Base-by-base conservation (phyloP, 176 grass and related monocot species). In the Cenchrus fungigraminus region DNA sequence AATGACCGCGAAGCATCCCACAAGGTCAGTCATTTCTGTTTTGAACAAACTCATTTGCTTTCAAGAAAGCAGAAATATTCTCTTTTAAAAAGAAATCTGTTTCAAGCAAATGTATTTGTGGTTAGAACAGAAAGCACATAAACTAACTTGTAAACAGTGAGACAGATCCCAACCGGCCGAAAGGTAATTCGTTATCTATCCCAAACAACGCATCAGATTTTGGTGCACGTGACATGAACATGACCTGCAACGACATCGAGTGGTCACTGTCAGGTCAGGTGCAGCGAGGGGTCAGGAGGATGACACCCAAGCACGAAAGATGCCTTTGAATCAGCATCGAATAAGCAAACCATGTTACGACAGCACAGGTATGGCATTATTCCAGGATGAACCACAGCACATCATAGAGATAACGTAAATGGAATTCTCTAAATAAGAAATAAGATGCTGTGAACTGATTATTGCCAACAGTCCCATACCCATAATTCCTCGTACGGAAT, bases 251-350 rank as follows among this genome's bases (percentile, higher is more conserved):
- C 65, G 50, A 32, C 65, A 42, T 70, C 37, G 34, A 81, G 65
- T 25, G 19, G 34, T 71, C 65, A 70, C 68, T 20, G 65, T 75
- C 70, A 12, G 29, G 37, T 47, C 70, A 12, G 29, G 37, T 47
- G 47, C 51, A 74, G 58, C 37, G 6, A 46, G 65, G 50, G 12
- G 71, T 49, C 25, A 77, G 45, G 62, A 63, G 62, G 77, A 68
- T 65, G 71, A 54, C 76, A 73, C 12, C 71, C 73, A 86, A 31
- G 58, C 25, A 29, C 47, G 7, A 82, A 51, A 90, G 57, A 68
- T 73, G 73, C 66, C 70, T 49, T 71, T 34, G 45, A 52, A 81
- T 70, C 76, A 69, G 77, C 53, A 80, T 76, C 66, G n/a, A 83
- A 58, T 73, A 67, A 60, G 79, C 4, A 45, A 47, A 45, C 68